Evolutionary conservation across 352 stramenopile species (phyloP), one percentile per base, ranked within the genome.

Genomic region (Pilasporangium apinafurcum): DNA sequence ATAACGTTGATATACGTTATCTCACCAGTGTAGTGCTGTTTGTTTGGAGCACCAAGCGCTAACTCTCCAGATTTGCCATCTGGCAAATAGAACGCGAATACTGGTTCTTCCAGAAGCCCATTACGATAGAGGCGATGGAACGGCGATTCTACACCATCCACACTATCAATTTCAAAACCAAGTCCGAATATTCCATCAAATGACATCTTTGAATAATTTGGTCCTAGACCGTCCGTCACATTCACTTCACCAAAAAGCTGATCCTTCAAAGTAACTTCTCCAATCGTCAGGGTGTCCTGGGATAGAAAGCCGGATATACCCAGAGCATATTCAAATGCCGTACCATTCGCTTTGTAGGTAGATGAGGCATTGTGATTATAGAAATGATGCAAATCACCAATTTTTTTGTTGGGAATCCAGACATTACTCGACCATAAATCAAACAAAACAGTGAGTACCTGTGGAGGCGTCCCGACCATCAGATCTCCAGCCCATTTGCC

Each of bases 291-390:
- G 4, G 18, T 29, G 26, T 56, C 48, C 6, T 48, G 31, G 16
- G 48, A 56, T 5, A 35, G 4, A n/a, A 51, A 56, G 8, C 48
- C 48, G n/a, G n/a, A n/a, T n/a, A n/a, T n/a, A 3, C 31, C 18
- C 0, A 8, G 17, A 20, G 20, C 6, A 14, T 29, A 24, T 10
- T 29, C 18, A 35, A 18, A 44, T 16, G 8, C 22, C 1, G 40
- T 44, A 28, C 48, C 41, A 17, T 51, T 43, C 9, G 33, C 25
- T 2, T 27, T 32, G 41, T 51, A 56, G n/a, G 48, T 34, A 13
- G 27, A 44, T 24, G 41, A 56, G 4, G 17, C 7, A 4, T 13
- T 29, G 48, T 51, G 26, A 26, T 56, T 51, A 35, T 56, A 56
- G 12, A 25, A 30, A 21, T 30, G 35, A 17, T 28, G 16, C 6